Conservation (phyloP, 1,139 yeast species). For the Candida pseudocylindracea region DNA sequence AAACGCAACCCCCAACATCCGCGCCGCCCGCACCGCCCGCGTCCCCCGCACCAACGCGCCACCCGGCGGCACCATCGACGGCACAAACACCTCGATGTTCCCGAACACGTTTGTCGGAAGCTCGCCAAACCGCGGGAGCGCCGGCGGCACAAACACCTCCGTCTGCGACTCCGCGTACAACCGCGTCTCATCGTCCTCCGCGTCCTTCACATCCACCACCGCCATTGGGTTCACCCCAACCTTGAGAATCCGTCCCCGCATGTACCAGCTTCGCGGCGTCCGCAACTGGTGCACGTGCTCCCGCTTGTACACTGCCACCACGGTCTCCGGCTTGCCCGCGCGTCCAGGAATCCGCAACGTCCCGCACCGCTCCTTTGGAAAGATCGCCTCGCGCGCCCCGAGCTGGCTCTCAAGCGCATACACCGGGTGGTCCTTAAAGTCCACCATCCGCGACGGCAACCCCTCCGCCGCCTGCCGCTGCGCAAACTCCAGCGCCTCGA, state of each 20-base stretch:
- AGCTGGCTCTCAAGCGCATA: slow-evolving; percentile 65
- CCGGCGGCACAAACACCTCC: slow-evolving; percentile 41
- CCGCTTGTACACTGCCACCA: slow-evolving; percentile 42
- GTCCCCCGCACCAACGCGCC: slow-evolving; percentile 33
- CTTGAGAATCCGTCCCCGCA: slow-evolving; percentile 54
- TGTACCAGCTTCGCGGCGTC: slow-evolving; percentile 75
- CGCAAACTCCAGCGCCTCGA: slow-evolving; percentile 50
- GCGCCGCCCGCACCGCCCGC: slow-evolving; percentile 47
- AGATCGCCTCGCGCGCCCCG: slow-evolving; percentile 44
- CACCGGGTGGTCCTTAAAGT: slow-evolving; percentile 75
- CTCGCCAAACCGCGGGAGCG: slow-evolving; percentile 29
- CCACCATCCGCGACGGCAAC: slow-evolving; percentile 66
- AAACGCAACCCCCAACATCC: slow-evolving; percentile 40
- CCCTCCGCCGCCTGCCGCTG: slow-evolving; percentile 57
- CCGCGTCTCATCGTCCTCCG: slow-evolving; percentile 20
- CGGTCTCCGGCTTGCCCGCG: slow-evolving; percentile 13
- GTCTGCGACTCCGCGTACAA: slow-evolving; percentile 69
- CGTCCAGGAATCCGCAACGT: slow-evolving; percentile 17
- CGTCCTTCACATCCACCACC: slow-evolving; percentile 6
- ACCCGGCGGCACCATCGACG: slow-evolving; percentile 67
- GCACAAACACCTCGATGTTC: slow-evolving; percentile 57
- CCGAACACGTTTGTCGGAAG: slow-evolving; percentile 64
- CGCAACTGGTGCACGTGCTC: slow-evolving; percentile 37
- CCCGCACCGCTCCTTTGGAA: slow-evolving; percentile 54
- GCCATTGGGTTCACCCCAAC: slow-evolving; percentile 49